These are phyloP conservation scores for Panaeolus papilionaceus DNA, from an alignment of 768 basidiomycete genomes.

Conservation along the genomic window DNA sequence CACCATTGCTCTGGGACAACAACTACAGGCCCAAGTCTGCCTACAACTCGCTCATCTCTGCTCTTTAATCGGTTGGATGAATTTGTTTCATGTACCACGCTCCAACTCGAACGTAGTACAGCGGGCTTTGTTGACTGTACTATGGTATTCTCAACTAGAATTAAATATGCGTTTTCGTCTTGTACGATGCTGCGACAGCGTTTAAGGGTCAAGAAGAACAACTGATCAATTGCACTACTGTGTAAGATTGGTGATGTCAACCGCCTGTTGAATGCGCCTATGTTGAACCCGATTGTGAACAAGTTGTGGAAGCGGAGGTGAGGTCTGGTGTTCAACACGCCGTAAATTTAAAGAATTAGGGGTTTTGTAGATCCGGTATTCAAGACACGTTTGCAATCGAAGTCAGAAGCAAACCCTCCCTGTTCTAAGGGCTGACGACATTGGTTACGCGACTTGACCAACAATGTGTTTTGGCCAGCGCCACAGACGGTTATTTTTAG, in stretches of 20 bases:
- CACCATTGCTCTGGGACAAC: constrained; percentile 51
- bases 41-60: constrained; percentile 37
- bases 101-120: not conserved
- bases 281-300: too few relatives aligned
- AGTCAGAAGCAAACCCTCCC: not conserved
- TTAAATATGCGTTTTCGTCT: not conserved
- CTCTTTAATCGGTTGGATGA: constrained; percentile 14
- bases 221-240: too few relatives aligned
- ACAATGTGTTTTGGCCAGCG: not conserved
- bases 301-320: too few relatives aligned
- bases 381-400: not conserved
- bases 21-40: constrained; percentile 54
- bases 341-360: too few relatives aligned
- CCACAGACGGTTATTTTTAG: not conserved
- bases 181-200: not conserved
- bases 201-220: not conserved
- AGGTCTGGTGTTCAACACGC: too few relatives aligned
- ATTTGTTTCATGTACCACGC: not conserved
- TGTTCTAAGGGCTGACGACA: not conserved
- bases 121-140: not conserved
- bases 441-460: not conserved
- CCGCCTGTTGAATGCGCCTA: too few relatives aligned
- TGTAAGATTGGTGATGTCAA: too few relatives aligned
- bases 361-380: not conserved
- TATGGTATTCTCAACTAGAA: not conserved